Conservation (phyloP, 2,329 filamentous ascomycete species). For the Hypoxylon sp. region DNA sequence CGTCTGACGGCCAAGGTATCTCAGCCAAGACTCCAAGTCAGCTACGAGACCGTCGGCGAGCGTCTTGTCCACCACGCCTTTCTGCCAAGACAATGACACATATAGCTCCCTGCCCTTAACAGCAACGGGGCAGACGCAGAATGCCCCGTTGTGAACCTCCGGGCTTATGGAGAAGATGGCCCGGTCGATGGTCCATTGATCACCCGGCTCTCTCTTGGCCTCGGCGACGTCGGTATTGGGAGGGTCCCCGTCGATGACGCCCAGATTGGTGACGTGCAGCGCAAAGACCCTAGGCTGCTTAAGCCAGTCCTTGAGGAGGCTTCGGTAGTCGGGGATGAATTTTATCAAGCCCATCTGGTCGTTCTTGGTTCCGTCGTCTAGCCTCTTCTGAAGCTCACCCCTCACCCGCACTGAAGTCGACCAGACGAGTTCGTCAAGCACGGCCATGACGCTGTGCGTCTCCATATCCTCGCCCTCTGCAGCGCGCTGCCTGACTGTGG, state of each 20-base stretch:
- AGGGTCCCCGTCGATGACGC: conserved; percentile 37
- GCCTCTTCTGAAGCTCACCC: conserved; percentile 40
- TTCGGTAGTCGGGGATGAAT: conserved; percentile 28
- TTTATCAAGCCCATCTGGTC: conserved; percentile 47
- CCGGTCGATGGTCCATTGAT: conserved; percentile 25
- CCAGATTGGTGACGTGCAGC: conserved; percentile 28
- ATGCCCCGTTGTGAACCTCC: conserved; percentile 22
- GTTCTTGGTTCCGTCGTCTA: conserved; percentile 43
- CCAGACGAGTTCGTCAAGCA: conserved; percentile 29
- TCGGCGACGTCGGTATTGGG: not conserved
- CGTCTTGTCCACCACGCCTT: conserved; percentile 16
- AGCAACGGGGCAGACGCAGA: conserved; percentile 21
- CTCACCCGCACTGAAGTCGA: conserved; percentile 38
- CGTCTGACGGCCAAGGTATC: conserved; percentile 12
- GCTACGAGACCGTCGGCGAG: conserved; percentile 25
- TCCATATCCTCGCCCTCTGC: not conserved
- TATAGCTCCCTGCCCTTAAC: conserved; percentile 31
- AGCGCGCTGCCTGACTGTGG: conserved; percentile 9
- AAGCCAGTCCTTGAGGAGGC: conserved; percentile 10
- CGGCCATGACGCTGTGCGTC: not conserved
- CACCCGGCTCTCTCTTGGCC: not conserved
- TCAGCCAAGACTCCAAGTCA: conserved; percentile 28
- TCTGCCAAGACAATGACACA: conserved; percentile 30
- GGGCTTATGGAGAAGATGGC: conserved; percentile 32
- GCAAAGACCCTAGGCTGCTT: conserved; percentile 24